A percentile compares a stretch with the other conserved stretches of the same genome.
These are phyloP conservation scores for Colletotrichum somersetense DNA, from an alignment of 2,329 filamentous ascomycete genomes.

Conservation along the genomic window DNA sequence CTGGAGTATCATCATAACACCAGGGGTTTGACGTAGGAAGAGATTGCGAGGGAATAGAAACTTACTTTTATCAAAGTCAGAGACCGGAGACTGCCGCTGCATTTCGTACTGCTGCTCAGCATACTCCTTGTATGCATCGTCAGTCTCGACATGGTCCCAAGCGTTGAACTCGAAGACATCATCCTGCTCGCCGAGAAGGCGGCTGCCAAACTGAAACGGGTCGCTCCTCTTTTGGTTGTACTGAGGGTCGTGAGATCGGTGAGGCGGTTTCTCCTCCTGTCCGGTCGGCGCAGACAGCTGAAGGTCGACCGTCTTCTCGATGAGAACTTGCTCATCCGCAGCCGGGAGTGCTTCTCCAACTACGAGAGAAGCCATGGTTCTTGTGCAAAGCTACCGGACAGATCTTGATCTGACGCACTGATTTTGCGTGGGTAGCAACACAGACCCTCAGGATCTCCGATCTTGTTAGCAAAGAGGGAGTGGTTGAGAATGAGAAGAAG, in stretches of 20 bases:
- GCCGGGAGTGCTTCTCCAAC: slow-evolving; percentile 15
- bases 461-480: slow-evolving; percentile 17
- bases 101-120: slow-evolving; percentile 85
- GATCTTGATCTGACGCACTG: not conserved
- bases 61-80: slow-evolving; percentile 90
- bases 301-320: slow-evolving; percentile 46
- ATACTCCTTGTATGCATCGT: slow-evolving; percentile 88
- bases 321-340: slow-evolving; percentile 41
- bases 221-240: slow-evolving; percentile 88
- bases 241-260: slow-evolving; percentile 78
- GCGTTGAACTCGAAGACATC: slow-evolving; percentile 98
- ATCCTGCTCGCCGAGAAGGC: slow-evolving; percentile 84
- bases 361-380: slow-evolving; percentile 32
- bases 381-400: slow-evolving; percentile 3
- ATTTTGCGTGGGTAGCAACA: slow-evolving; percentile 16
- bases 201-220: slow-evolving; percentile 95
- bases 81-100: slow-evolving; percentile 88
- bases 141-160: slow-evolving; percentile 97
- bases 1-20: slow-evolving; percentile 48
- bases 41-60: slow-evolving; percentile 42
- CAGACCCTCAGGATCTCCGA: slow-evolving; percentile 12
- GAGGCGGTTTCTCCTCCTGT: slow-evolving; percentile 59
- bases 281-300: slow-evolving; percentile 37
- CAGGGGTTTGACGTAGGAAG: slow-evolving; percentile 31
- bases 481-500: not conserved